A percentile compares a stretch with the other conserved stretches of the same genome.
Conservation (phyloP, 2,329 filamentous ascomycete genomes). For the Colletotrichum plurivorum region DNA sequence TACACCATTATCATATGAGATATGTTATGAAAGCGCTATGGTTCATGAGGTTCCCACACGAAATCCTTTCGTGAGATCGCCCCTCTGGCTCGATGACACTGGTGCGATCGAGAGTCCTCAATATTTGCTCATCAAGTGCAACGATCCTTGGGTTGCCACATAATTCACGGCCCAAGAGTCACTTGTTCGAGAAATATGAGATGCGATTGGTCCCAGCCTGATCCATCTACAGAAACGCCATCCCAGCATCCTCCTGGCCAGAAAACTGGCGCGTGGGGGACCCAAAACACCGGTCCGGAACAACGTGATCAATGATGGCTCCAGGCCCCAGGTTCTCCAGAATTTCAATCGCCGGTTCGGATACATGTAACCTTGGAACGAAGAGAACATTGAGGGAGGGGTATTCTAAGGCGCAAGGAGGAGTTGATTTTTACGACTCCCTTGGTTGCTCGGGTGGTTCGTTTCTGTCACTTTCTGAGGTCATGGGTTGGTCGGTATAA, state of each 20-base stretch:
- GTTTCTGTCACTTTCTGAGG: slow-evolving; percentile 11
- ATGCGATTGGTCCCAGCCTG: slow-evolving; percentile 28
- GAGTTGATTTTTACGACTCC: neutral
- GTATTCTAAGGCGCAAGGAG: neutral
- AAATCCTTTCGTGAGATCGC: neutral
- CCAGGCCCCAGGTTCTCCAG: neutral
- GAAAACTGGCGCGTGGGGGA: neutral
- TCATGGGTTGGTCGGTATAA: slow-evolving; percentile 21
- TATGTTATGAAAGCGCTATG: too few species aligned
- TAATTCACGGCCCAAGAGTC: neutral
- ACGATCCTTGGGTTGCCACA: neutral
- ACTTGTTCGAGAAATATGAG: slow-evolving; percentile 8
- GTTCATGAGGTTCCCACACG: neutral
- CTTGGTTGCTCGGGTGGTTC: neutral
- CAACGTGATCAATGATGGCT: slow-evolving; percentile 2
- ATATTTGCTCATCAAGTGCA: neutral
- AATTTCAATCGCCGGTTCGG: neutral
- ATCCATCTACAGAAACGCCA: neutral
- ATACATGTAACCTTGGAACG: neutral
- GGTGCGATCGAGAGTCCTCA: neutral
- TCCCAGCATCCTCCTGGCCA: slow-evolving; percentile 20
- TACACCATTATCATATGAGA: too few species aligned
- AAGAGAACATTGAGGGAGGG: too few species aligned
- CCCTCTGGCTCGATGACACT: neutral
- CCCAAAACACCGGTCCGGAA: slow-evolving; percentile 1